Base-by-base conservation (phyloP, 2,329 filamentous ascomycete genomes). In the Blastomyces gilchristii region DNA sequence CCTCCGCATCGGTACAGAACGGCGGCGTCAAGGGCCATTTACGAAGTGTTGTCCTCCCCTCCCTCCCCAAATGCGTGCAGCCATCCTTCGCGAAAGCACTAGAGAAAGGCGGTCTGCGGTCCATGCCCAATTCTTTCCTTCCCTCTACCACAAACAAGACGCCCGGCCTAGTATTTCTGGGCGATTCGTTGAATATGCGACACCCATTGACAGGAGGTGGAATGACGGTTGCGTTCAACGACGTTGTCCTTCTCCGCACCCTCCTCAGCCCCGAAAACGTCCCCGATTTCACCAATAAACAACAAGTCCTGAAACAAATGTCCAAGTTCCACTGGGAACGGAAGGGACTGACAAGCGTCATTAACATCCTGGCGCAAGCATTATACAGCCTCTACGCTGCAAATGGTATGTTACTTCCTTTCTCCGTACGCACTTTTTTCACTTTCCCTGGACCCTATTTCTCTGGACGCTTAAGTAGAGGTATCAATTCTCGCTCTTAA, bases 141-240 rank as follows among this genome's bases (percentile, higher is more conserved):
- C 92, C 94, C 5, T 85, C 94, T 0, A 83, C 85, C 0, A 89
- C 88, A 65, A 88, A 89, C 72, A 83, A 81, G 54, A 83, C 83
- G 12, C 84, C 86, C 1, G 90, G 90, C 3, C 78, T 96, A 65
- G 82, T 96, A 58, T 80, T 99, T 45, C 82, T 97, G 9, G 94
- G 94, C 64, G 94, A 99, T 74, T 93, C 94, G 16, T 87, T 96
- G 82, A 99, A 99, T 80, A 99, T 99, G 94, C 89, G 94, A n/a
- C 94, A 99, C 77, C 94, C 94, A 1, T 82, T 99, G 14, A 99
- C 94, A 0, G 94, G 94, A 61, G 94, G 94, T 68, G 94, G 94
- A 69, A 99, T 99, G 94, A 97, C 93, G 0, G 94, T 97, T 1
- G 94, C 91, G 1, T 89, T 99, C 76, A 96, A 93, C 77, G 94